These are phyloP conservation scores for Plantago coronopus DNA, from an alignment of 305 asterid genomes.

Conservation along the genomic window DNA sequence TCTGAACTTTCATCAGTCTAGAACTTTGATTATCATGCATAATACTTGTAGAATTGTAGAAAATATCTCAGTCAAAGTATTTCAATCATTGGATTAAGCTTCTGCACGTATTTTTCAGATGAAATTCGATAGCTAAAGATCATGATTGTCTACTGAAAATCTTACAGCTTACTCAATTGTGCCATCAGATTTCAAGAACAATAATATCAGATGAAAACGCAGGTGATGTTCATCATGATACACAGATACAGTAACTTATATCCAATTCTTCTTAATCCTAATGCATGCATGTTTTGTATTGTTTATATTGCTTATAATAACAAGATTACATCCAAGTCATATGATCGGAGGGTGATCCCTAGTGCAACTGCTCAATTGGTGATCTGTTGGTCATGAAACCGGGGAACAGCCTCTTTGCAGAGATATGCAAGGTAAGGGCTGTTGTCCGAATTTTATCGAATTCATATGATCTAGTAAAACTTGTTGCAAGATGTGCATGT, in stretches of 20 bases:
- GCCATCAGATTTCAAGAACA: constrained; percentile 10
- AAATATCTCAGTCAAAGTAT: neutral
- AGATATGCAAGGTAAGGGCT: no score
- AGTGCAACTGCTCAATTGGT: neutral
- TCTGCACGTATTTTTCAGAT: neutral
- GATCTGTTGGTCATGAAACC: neutral
- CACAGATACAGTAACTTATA: constrained; percentile 3
- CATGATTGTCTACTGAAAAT: neutral
- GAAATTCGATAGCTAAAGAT: neutral
- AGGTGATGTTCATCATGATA: constrained; percentile 7
- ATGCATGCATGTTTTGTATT: constrained; percentile 3
- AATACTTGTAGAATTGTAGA: no score
- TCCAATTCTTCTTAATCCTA: constrained; percentile 7
- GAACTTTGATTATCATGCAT: no score
- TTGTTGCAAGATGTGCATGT: constrained; percentile 1
- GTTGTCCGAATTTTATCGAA: neutral
- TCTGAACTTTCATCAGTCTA: constrained; percentile 5
- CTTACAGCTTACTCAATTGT: neutral
- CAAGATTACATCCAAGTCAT: no score
- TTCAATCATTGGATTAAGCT: neutral
- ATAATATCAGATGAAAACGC: neutral
- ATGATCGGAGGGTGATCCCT: neutral
- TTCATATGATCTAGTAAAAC: neutral
- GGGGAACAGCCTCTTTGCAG: neutral
- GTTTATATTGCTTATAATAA: neutral